Conservation (phyloP, 176 grass and related monocot species). For the Avena sativa region DNA sequence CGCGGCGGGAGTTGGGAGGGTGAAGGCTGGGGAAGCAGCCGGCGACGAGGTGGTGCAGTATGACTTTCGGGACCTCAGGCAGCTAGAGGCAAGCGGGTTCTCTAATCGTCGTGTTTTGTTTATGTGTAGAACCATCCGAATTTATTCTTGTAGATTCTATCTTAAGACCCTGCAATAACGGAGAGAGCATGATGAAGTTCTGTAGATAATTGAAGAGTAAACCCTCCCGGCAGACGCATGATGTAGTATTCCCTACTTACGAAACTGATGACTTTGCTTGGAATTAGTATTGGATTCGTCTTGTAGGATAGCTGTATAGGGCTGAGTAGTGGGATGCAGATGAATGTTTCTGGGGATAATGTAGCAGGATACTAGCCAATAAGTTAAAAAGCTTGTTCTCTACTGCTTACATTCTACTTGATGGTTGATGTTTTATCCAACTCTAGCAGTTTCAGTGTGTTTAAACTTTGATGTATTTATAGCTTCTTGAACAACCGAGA, state of each 20-base stretch:
- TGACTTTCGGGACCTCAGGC: neutral
- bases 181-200: neutral
- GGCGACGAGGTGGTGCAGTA: conserved; percentile 24
- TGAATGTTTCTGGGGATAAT: neutral
- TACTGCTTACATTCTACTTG: neutral
- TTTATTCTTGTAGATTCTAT: neutral
- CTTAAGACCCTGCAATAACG: neutral
- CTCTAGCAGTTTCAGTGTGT: neutral
- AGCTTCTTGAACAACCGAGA: conserved; percentile 20
- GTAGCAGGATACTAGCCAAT: neutral
- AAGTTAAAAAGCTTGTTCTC: neutral
- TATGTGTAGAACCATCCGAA: neutral
- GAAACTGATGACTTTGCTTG: neutral
- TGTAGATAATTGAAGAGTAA: neutral
- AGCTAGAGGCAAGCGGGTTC: conserved; percentile 46
- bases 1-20: conserved; percentile 3
- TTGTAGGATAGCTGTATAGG: neutral
- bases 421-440: neutral
- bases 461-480: conserved; percentile 1
- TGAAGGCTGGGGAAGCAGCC: neutral
- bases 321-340: neutral
- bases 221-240: no score
- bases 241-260: neutral
- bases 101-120: neutral
- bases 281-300: neutral